Conservation (phyloP, 129 eudicot genomes). For the Logfia minima region DNA sequence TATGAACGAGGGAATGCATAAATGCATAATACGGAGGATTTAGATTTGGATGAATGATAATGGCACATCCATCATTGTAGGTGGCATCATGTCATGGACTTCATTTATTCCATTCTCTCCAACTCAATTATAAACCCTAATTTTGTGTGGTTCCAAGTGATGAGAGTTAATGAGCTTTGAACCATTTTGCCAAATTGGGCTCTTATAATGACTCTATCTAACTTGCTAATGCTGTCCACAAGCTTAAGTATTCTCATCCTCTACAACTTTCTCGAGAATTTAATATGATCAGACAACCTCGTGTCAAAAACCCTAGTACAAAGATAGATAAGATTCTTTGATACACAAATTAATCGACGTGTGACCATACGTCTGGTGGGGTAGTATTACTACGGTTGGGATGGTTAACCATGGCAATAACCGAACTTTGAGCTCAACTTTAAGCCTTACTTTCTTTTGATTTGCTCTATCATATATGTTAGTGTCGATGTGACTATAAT, state of each 20-base stretch:
- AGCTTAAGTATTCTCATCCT: constrained; percentile 33
- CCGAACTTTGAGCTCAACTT: not conserved
- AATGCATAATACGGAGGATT: constrained; percentile 32
- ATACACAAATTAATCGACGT: not conserved
- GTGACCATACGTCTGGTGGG: not conserved
- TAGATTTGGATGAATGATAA: constrained; percentile 34
- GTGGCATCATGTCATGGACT: constrained; percentile 32
- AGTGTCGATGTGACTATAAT: not conserved
- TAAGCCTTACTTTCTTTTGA: not conserved
- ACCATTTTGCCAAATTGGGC: constrained; percentile 33
- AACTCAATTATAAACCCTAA: constrained; percentile 29
- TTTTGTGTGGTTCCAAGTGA: constrained; percentile 36
- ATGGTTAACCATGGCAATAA: not conserved
- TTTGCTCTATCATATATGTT: not conserved
- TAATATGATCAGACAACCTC: constrained; percentile 12
- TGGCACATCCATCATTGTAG: constrained; percentile 21
- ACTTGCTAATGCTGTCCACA: constrained; percentile 42
- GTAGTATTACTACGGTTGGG: not conserved
- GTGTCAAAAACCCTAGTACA: constrained; percentile 15
- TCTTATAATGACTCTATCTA: constrained; percentile 31
- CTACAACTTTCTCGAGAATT: constrained; percentile 21
- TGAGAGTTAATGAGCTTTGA: constrained; percentile 26
- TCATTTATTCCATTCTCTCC: constrained; percentile 29
- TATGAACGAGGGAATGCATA: constrained; percentile 36
- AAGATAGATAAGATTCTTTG: constrained; percentile 9